A percentile compares a stretch with the other conserved stretches of the same genome.
These are phyloP conservation scores for Quercus suber DNA, from an alignment of 306 rosid species.

Conservation along the genomic window DNA sequence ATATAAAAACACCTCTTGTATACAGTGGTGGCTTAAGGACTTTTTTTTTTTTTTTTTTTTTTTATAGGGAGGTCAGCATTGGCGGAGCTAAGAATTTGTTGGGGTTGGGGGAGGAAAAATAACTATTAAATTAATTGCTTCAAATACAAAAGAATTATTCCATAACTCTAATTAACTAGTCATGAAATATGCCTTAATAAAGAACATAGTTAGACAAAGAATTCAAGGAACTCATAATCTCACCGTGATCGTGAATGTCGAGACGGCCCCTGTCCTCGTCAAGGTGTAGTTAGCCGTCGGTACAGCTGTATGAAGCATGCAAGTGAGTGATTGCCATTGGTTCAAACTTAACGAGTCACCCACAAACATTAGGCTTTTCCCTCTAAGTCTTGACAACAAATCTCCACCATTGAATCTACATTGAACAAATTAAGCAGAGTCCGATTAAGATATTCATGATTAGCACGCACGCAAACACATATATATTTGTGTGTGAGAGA, in stretches of 20 bases:
- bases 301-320: constrained; percentile 44
- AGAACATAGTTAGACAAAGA: background rate
- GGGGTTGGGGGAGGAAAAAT: too few relatives aligned
- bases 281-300: constrained; percentile 33
- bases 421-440: background rate
- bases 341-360: constrained; percentile 67
- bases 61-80: too few relatives aligned
- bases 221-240: background rate
- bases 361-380: constrained; percentile 51
- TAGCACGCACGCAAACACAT: background rate
- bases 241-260: constrained; percentile 47
- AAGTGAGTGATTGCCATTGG: constrained; percentile 69
- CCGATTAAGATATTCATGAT: constrained; percentile 1
- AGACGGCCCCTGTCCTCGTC: constrained; percentile 19
- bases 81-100: too few relatives aligned
- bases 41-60: too few relatives aligned
- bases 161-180: background rate
- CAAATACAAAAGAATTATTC: too few relatives aligned
- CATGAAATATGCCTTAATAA: background rate
- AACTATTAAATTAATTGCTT: too few relatives aligned
- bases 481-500: background rate
- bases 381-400: constrained; percentile 40
- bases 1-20: too few relatives aligned
- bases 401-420: constrained; percentile 48
- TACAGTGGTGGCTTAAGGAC: too few relatives aligned